Percentiles rank a stretch among this genome's conserved stretches.
phyloP scores from a whole-genome alignment of 345 rosid genomes.

The Aethionema arabicum region DNA sequence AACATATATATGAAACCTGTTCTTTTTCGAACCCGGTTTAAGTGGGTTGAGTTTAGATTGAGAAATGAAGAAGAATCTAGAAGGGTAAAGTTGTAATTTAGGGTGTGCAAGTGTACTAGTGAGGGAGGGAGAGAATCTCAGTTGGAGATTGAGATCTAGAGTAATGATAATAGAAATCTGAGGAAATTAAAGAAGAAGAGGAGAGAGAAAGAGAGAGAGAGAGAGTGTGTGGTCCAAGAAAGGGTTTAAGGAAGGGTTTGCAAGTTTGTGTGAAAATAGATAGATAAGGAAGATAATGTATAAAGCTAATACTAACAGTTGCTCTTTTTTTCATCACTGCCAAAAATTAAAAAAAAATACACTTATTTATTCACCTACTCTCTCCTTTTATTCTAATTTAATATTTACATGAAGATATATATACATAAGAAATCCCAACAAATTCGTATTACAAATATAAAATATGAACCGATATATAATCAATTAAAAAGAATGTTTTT shows the following conservation, averaged over 20 bases:
- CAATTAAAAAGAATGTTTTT: not conserved
- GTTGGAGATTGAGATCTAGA: conserved; percentile 69
- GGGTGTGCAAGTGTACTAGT: conserved; percentile 34
- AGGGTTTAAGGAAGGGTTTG: conserved; percentile 44
- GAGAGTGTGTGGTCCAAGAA: conserved; percentile 34
- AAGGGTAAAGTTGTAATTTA: conserved; percentile 42
- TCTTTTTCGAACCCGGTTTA: not conserved
- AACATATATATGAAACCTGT: not conserved
- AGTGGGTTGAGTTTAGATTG: not conserved
- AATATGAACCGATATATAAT: too few relatives aligned
- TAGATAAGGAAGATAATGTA: conserved; percentile 53
- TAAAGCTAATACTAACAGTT: conserved; percentile 65
- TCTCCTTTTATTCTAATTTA: conserved; percentile 29
- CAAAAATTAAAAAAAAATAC: conserved; percentile 21
- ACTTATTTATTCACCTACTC: conserved; percentile 44
- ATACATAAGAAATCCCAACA: not conserved
- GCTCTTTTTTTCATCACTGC: conserved; percentile 37
- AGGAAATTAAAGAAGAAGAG: conserved; percentile 27
- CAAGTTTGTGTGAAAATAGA: conserved; percentile 44
- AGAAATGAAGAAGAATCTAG: not conserved
- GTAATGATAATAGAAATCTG: conserved; percentile 44
- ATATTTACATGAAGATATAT: not conserved
- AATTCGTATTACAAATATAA: too few relatives aligned
- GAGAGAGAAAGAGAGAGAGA: conserved; percentile 18
- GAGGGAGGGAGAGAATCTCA: conserved; percentile 47